Percentiles rank a stretch among this genome's conserved stretches.
phyloP scores from a whole-genome alignment of 2,329 filamentous ascomycete genomes.

The Neurospora crassa region DNA sequence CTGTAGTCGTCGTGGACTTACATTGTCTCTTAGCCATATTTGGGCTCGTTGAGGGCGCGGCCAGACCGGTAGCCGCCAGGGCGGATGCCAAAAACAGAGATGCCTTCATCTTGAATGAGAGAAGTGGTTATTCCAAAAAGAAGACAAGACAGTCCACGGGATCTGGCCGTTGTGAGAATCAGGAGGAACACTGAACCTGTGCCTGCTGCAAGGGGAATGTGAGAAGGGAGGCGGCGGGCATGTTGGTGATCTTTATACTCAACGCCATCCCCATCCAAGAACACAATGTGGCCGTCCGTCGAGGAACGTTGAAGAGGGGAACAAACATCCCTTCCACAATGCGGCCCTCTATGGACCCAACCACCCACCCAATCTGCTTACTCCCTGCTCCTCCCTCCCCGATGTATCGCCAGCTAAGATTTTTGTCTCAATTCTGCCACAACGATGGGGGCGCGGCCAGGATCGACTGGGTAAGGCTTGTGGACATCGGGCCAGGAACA shows the following conservation, averaged over 20 bases:
- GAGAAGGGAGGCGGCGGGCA: background rate
- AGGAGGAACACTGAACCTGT: background rate
- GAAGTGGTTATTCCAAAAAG: background rate
- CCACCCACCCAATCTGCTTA: background rate
- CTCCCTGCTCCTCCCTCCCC: background rate
- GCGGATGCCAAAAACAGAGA: conserved; percentile 9
- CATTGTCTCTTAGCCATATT: background rate
- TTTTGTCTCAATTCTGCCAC: background rate
- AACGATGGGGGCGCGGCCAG: background rate
- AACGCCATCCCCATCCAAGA: background rate
- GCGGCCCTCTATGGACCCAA: background rate
- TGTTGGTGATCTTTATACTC: background rate
- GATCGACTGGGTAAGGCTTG: background rate
- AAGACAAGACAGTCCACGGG: background rate
- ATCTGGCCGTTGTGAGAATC: background rate
- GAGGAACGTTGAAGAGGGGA: background rate
- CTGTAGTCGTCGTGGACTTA: background rate
- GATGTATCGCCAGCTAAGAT: background rate
- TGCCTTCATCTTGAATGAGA: conserved; percentile 9
- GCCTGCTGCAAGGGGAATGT: background rate
- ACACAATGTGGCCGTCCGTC: background rate
- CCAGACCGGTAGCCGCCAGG: conserved; percentile 10
- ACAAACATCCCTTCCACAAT: background rate
- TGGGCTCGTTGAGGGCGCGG: conserved; percentile 7
- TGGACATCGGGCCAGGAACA: background rate